These are phyloP conservation scores for Phytophthora macrochlamydospora DNA, from an alignment of 352 stramenopile genomes.

Conservation along the genomic window DNA sequence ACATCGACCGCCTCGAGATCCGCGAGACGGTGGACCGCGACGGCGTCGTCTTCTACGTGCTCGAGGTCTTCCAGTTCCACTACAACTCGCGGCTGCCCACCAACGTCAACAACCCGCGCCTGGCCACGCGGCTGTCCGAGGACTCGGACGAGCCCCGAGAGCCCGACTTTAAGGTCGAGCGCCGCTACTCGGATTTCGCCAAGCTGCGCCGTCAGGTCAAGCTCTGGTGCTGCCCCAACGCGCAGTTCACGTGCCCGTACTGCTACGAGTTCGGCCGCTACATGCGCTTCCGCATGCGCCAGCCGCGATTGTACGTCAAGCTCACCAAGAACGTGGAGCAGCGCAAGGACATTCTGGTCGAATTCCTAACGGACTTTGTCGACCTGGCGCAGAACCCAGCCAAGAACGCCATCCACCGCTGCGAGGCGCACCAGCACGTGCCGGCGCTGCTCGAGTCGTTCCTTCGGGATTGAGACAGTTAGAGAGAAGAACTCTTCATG, in stretches of 20 bases:
- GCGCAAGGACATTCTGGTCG: slow-evolving; percentile 55
- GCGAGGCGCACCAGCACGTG: slow-evolving; percentile 50
- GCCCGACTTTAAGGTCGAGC: slow-evolving; percentile 60
- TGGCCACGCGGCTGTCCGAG: slow-evolving; percentile 26
- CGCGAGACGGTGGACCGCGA: slow-evolving; percentile 43
- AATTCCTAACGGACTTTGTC: slow-evolving; percentile 58
- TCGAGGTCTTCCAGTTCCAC: slow-evolving; percentile 63
- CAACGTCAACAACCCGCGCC: slow-evolving; percentile 47
- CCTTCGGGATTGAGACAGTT: slow-evolving; percentile 36
- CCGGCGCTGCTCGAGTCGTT: slow-evolving; percentile 54
- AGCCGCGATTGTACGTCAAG: slow-evolving; percentile 54
- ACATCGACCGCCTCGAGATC: slow-evolving; percentile 63
- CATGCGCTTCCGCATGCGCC: slow-evolving; percentile 52
- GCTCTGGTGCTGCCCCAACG: slow-evolving; percentile 47
- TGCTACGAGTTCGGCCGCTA: slow-evolving; percentile 64
- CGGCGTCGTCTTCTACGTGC: slow-evolving; percentile 55
- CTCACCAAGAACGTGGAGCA: slow-evolving; percentile 39
- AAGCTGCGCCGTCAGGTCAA: slow-evolving; percentile 52
- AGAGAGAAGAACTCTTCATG: background rate
- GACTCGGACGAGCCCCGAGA: slow-evolving; percentile 19
- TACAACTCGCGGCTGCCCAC: slow-evolving; percentile 53
- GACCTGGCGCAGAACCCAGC: slow-evolving; percentile 47
- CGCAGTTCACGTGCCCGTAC: slow-evolving; percentile 58
- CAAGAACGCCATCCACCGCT: slow-evolving; percentile 41
- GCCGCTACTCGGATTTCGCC: slow-evolving; percentile 70